Percentiles rank a stretch among this genome's conserved stretches.
Conservation (phyloP, 2,329 filamentous ascomycete species). For the Phialophora expanda region DNA sequence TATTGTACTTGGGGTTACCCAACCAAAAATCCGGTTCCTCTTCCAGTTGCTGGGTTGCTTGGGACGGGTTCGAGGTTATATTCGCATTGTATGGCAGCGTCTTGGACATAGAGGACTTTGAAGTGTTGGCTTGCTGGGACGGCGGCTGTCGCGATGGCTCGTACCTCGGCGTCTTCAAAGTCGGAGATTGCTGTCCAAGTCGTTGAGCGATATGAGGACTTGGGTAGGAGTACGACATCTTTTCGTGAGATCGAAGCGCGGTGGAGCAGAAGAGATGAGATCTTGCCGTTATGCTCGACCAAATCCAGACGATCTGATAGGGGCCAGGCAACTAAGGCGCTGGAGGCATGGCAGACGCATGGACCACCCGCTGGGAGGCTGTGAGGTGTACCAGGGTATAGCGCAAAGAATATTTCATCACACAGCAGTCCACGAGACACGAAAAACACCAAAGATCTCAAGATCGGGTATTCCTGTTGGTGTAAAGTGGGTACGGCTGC, state of each 20-base stretch:
- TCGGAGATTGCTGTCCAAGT: constrained; percentile 22
- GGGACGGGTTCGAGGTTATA: constrained; percentile 33
- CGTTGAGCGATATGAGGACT: constrained; percentile 11
- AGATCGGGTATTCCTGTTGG: constrained; percentile 1
- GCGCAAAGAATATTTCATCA: constrained; percentile 3
- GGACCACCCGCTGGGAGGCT: constrained; percentile 15
- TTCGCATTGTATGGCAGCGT: constrained; percentile 25
- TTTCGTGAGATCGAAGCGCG: constrained; percentile 10
- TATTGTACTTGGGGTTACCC: constrained; percentile 10
- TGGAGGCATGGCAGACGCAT: constrained; percentile 27
- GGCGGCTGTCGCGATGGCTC: constrained; percentile 15
- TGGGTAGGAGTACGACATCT: constrained; percentile 27
- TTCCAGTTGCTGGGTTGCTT: constrained; percentile 10
- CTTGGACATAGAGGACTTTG: constrained; percentile 11
- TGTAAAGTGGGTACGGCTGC: constrained; percentile 14
- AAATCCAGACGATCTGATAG: constrained; percentile 22
- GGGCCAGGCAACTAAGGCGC: constrained; percentile 21
- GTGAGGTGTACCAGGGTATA: constrained; percentile 19
- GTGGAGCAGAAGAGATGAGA: constrained; percentile 9
- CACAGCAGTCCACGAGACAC: constrained; percentile 7
- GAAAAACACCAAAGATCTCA: background rate
- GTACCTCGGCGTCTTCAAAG: constrained; percentile 8
- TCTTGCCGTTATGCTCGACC: constrained; percentile 20
- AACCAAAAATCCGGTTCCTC: constrained; percentile 15
- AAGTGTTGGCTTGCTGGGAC: constrained; percentile 2